These are phyloP conservation scores for Chaetomiaceae sp. DNA, from an alignment of 2,329 filamentous ascomycete genomes.

Conservation along the genomic window DNA sequence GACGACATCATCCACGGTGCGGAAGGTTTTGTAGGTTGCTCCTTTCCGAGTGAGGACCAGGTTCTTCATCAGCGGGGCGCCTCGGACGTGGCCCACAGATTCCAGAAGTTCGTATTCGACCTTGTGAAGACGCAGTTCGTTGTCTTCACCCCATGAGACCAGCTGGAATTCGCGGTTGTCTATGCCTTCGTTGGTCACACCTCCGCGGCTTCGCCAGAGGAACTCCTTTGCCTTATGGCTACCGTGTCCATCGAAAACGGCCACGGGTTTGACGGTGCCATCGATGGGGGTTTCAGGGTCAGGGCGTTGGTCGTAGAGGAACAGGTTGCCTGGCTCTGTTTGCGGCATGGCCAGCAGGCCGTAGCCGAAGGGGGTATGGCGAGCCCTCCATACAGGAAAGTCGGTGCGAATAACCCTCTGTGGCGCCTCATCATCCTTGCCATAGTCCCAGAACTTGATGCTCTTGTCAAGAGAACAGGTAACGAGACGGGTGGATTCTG, in stretches of 20 bases:
- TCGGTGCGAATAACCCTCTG: slow-evolving; percentile 75
- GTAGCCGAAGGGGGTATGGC: slow-evolving; percentile 84
- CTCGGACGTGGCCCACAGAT: slow-evolving; percentile 69
- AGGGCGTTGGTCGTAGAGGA: slow-evolving; percentile 70
- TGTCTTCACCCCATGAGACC: slow-evolving; percentile 88
- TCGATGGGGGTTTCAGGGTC: slow-evolving; percentile 43
- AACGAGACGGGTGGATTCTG: slow-evolving; percentile 64
- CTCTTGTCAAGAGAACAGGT: slow-evolving; percentile 90
- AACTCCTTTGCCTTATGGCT: slow-evolving; percentile 81
- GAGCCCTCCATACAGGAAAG: slow-evolving; percentile 86
- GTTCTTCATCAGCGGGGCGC: slow-evolving; percentile 57
- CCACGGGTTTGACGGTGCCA: slow-evolving; percentile 45
- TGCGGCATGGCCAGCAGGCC: slow-evolving; percentile 90
- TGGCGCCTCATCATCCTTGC: slow-evolving; percentile 55
- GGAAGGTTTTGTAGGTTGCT: slow-evolving; percentile 79
- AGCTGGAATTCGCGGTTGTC: slow-evolving; percentile 89
- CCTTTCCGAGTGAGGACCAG: slow-evolving; percentile 76
- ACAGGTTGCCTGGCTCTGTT: slow-evolving; percentile 76
- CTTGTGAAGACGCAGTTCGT: slow-evolving; percentile 72
- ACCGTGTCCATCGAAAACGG: slow-evolving; percentile 58
- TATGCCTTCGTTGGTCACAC: slow-evolving; percentile 58
- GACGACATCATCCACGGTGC: slow-evolving; percentile 60
- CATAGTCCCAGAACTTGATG: slow-evolving; percentile 90
- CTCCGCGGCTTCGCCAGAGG: slow-evolving; percentile 76
- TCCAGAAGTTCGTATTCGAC: slow-evolving; percentile 61